phyloP scores from a whole-genome alignment of 2,329 filamentous ascomycete species.

The Fusarium sp. region DNA sequence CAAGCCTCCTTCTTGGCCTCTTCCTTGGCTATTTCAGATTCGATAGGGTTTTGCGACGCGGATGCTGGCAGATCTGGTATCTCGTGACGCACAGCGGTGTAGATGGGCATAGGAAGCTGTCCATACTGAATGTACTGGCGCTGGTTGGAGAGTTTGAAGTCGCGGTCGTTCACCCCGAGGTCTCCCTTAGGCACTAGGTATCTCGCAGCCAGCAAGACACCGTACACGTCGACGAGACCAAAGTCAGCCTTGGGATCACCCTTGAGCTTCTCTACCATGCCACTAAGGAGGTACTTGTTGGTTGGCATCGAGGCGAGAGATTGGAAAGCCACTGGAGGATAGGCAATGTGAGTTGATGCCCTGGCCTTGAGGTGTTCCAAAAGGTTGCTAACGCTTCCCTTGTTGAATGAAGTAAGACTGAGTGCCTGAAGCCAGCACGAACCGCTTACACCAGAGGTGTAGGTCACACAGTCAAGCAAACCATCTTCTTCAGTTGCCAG shows the following conservation, averaged over 20 bases:
- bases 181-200: slow-evolving; percentile 88
- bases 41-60: slow-evolving; percentile 43
- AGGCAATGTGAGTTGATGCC: slow-evolving; percentile 89
- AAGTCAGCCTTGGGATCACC: slow-evolving; percentile 79
- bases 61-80: slow-evolving; percentile 74
- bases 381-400: slow-evolving; percentile 74
- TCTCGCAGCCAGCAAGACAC: slow-evolving; percentile 84
- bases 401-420: slow-evolving; percentile 79
- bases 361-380: slow-evolving; percentile 89
- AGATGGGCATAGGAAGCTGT: slow-evolving; percentile 89
- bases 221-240: slow-evolving; percentile 94
- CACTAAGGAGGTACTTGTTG: slow-evolving; percentile 89
- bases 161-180: slow-evolving; percentile 75
- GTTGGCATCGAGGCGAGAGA: slow-evolving; percentile 90
- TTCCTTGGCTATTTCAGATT: slow-evolving; percentile 51
- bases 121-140: slow-evolving; percentile 80
- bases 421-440: slow-evolving; percentile 95
- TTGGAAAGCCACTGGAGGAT: slow-evolving; percentile 85
- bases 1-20: slow-evolving; percentile 76
- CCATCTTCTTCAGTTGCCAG: slow-evolving; percentile 87
- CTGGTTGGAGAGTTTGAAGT: slow-evolving; percentile 94
- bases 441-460: slow-evolving; percentile 94
- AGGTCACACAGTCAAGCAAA: slow-evolving; percentile 93
- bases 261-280: slow-evolving; percentile 90
- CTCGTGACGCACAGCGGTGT: slow-evolving; percentile 94